Percentiles rank a stretch among this genome's conserved stretches.
These are phyloP conservation scores for Colletotrichum sp. DNA, from an alignment of 2,329 filamentous ascomycete genomes.

Conservation along the genomic window DNA sequence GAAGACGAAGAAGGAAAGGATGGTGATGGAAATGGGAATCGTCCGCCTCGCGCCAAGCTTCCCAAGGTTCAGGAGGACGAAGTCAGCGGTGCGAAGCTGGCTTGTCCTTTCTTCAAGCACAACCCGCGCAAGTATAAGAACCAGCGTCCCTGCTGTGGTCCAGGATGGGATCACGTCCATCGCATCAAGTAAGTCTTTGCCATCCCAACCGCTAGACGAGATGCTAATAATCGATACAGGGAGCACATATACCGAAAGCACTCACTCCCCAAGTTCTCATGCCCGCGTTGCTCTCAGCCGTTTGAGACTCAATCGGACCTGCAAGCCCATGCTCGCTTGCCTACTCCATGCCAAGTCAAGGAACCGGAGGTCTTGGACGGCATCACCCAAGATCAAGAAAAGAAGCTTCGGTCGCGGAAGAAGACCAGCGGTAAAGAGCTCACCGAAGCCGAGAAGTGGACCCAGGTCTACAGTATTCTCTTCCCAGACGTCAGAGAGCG, in stretches of 20 bases:
- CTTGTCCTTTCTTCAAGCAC: constrained; percentile 46
- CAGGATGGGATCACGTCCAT: constrained; percentile 42
- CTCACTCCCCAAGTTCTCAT: constrained; percentile 31
- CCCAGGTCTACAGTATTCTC: constrained; percentile 38
- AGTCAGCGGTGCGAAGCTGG: constrained; percentile 23
- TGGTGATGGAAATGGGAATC: background rate
- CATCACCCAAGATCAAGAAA: constrained; percentile 39
- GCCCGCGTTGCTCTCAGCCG: constrained; percentile 38
- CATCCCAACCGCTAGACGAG: rapidly evolving
- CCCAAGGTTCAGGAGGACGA: constrained; percentile 1
- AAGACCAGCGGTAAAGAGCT: constrained; percentile 32
- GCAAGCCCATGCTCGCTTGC: constrained; percentile 33
- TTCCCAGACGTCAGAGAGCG: constrained; percentile 34
- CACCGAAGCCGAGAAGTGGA: constrained; percentile 42
- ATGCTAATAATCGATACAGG: constrained; percentile 16
- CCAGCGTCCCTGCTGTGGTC: constrained; percentile 38
- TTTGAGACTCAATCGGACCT: constrained; percentile 37
- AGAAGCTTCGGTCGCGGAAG: constrained; percentile 36
- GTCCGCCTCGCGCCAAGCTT: background rate
- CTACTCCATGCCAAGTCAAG: constrained; percentile 26
- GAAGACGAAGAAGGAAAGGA: background rate
- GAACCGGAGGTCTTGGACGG: constrained; percentile 34
- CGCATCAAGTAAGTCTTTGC: constrained; percentile 38
- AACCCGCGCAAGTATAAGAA: constrained; percentile 38
- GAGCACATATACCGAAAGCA: constrained; percentile 45